Base-by-base conservation (phyloP, 1,284 basidiomycete genomes). In the Ganoderma meredithae region DNA sequence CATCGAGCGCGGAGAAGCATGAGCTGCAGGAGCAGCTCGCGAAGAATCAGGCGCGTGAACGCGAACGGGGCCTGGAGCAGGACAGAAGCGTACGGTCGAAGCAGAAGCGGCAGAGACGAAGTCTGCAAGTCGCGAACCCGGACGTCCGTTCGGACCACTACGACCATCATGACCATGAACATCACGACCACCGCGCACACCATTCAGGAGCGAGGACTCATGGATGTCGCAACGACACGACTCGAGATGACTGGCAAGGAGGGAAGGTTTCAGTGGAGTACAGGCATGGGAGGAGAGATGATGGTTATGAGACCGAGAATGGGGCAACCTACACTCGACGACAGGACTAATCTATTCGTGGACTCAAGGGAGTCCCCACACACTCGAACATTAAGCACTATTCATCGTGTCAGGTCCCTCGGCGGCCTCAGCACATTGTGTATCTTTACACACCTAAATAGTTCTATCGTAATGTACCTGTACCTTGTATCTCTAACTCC, bases 1-100 rank as follows among this genome's bases (percentile, higher is more conserved):
- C 69, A 49, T 74, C 74, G 47, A 64, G 62, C 43, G 66, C 33
- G 44, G 69, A 73, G 64, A 69, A 72, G 71, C 68, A 65, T 33
- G 44, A 62, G 43, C 6, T 41, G 33, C 55, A 43, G 22, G 36
- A 43, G 60, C 39, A 55, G 40, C 27, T 22, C 40, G 58, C 39
- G 22, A 52, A 55, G 25, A 52, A 49, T 36, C 64, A 31, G 27
- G 40, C 40, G 33, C 55, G 60, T 15, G 41, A 58, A 17, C 60
- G 64, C 9, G 63, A 64, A 41, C 59, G 66, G 31, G 70, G 63
- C 36, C 59, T 55, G n/a, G 66, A 65, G 58, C 25, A 40, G 25
- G 60, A 19, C 25, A 25, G 64, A 52, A 66, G 64, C 64, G 60
- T 19, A 63, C 33, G 52, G 31, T 36, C 17, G 47, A 53, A 27